These are phyloP conservation scores for Candida arabinofermentans DNA, from an alignment of 805 yeast species.

Conservation along the genomic window DNA sequence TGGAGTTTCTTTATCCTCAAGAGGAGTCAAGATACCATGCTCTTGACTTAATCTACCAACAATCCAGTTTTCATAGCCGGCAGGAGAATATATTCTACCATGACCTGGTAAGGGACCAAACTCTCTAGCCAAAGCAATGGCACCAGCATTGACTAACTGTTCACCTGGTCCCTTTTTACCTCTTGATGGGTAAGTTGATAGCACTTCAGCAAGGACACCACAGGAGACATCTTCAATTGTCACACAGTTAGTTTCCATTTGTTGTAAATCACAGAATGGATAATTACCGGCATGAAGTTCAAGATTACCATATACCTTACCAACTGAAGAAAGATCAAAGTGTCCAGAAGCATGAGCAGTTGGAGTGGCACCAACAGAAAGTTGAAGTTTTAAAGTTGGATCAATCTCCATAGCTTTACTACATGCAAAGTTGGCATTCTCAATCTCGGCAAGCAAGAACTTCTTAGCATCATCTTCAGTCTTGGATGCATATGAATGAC, in stretches of 20 bases:
- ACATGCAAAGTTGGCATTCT: slow-evolving; percentile 53
- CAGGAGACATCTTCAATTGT: slow-evolving; percentile 43
- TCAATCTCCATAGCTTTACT: slow-evolving; percentile 33
- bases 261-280: slow-evolving; percentile 70
- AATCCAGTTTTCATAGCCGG: slow-evolving; percentile 51
- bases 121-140: slow-evolving; percentile 64
- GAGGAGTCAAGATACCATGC: slow-evolving; percentile 68
- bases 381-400: slow-evolving; percentile 36
- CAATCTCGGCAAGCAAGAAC: slow-evolving; percentile 52
- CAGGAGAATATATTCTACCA: slow-evolving; percentile 40
- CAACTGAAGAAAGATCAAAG: slow-evolving; percentile 12
- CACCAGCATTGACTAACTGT: slow-evolving; percentile 68
- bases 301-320: slow-evolving; percentile 36
- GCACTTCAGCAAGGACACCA: slow-evolving; percentile 52
- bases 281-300: slow-evolving; percentile 85
- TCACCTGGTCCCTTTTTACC: slow-evolving; percentile 50
- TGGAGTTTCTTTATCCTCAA: slow-evolving; percentile 23
- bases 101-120: slow-evolving; percentile 55
- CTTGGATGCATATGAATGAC: slow-evolving; percentile 60
- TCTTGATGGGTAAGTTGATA: slow-evolving; percentile 56
- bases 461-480: slow-evolving; percentile 43
- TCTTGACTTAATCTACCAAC: slow-evolving; percentile 73
- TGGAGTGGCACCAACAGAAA: slow-evolving; percentile 83
- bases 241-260: slow-evolving; percentile 64
- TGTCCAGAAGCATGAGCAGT: slow-evolving; percentile 58